A percentile compares a stretch with the other conserved stretches of the same genome.
Conservation (phyloP, 345 rosid species). For the Acer negundo region DNA sequence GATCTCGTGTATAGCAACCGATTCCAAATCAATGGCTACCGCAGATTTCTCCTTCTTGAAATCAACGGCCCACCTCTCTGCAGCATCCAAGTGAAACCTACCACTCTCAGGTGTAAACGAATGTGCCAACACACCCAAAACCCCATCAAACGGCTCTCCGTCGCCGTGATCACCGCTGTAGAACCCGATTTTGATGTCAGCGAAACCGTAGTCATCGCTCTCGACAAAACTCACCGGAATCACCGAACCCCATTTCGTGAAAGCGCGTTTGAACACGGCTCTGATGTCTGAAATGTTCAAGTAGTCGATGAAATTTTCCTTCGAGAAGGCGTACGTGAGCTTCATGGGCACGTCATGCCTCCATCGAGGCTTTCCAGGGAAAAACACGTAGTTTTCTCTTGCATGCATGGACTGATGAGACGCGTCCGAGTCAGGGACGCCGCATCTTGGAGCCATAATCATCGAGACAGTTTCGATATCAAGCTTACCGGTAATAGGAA, state of each 20-base stretch:
- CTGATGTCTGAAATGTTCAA: slow-evolving; percentile 38
- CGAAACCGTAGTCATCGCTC: slow-evolving; percentile 50
- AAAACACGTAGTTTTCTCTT: slow-evolving; percentile 43
- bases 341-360: slow-evolving; percentile 45
- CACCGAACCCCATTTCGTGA: slow-evolving; percentile 66
- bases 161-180: slow-evolving; percentile 86
- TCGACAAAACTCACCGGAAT: slow-evolving; percentile 69
- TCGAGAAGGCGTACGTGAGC: slow-evolving; percentile 69
- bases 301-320: slow-evolving; percentile 46
- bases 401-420: slow-evolving; percentile 34
- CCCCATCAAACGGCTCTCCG: slow-evolving; percentile 89
- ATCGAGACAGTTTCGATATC: slow-evolving; percentile 50
- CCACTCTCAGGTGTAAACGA: slow-evolving; percentile 88
- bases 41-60: slow-evolving; percentile 53
- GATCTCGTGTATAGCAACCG: slow-evolving; percentile 84
- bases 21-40: slow-evolving; percentile 80
- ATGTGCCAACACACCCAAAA: slow-evolving; percentile 72
- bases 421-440: slow-evolving; percentile 44
- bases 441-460: slow-evolving; percentile 57
- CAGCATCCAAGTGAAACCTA: slow-evolving; percentile 72
- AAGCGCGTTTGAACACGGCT: slow-evolving; percentile 55
- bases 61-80: slow-evolving; percentile 85
- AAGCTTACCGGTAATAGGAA: slow-evolving; percentile 51
- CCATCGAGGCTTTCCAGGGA: slow-evolving; percentile 78
- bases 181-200: slow-evolving; percentile 81